A percentile compares a stretch with the other conserved stretches of the same genome.
Evolutionary conservation across 2,329 filamentous ascomycete genomes (phyloP).

Genomic region (Xylariales sp.): DNA sequence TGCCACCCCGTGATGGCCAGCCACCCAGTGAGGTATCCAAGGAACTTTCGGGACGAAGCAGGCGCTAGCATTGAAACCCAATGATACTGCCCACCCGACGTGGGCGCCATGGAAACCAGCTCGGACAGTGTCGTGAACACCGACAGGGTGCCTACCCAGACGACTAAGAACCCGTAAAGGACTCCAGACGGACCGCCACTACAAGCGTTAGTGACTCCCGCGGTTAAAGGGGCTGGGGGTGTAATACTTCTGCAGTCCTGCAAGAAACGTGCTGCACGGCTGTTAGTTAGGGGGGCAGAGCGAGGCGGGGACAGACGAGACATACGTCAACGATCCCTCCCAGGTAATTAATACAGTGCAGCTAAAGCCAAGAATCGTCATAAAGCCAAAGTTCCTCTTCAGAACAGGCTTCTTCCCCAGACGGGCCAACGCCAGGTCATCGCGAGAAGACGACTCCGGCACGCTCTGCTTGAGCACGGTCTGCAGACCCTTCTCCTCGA

Average conservation of each 20-base stretch:
- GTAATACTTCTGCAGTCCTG: conserved; percentile 39
- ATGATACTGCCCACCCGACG: conserved; percentile 43
- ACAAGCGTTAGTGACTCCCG: conserved; percentile 15
- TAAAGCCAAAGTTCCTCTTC: conserved; percentile 43
- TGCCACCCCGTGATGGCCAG: conserved; percentile 41
- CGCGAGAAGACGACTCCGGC: conserved; percentile 19
- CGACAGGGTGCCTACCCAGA: conserved; percentile 61
- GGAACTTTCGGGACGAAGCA: conserved; percentile 34
- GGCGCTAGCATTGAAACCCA: conserved; percentile 47
- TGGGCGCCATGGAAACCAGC: conserved; percentile 56
- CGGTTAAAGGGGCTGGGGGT: background rate
- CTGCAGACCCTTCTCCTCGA: conserved; percentile 32
- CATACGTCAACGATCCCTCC: conserved; percentile 43
- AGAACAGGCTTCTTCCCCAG: conserved; percentile 42
- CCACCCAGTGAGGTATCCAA: conserved; percentile 43
- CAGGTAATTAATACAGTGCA: conserved; percentile 45
- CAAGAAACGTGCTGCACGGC: conserved; percentile 34
- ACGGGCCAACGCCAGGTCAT: conserved; percentile 34
- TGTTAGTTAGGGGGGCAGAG: conserved; percentile 12
- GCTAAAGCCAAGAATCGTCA: conserved; percentile 44
- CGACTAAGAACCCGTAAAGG: conserved; percentile 63
- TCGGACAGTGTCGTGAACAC: conserved; percentile 60
- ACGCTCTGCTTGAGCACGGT: conserved; percentile 13
- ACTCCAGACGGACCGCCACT: conserved; percentile 56
- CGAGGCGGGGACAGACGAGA: background rate